Conservation (phyloP, 805 yeast species). For the Lachancea quebecensis region DNA sequence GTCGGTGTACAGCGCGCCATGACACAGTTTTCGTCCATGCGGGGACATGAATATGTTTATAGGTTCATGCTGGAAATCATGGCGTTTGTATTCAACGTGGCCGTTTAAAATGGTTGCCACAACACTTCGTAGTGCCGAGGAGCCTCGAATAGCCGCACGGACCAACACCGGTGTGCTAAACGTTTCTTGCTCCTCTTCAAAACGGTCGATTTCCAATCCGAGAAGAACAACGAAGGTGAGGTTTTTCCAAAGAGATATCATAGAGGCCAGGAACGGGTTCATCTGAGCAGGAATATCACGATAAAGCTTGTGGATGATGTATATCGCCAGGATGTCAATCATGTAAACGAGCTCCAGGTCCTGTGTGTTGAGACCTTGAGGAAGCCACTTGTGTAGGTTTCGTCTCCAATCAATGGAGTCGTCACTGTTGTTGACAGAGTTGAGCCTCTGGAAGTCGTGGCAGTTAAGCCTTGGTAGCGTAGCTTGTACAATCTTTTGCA, state of each 20-base stretch:
- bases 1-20: conserved; percentile 55
- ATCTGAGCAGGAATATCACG: conserved; percentile 30
- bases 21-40: conserved; percentile 52
- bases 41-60: conserved; percentile 59
- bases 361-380: conserved; percentile 32
- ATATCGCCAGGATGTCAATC: conserved; percentile 37
- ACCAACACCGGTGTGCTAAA: conserved; percentile 41
- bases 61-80: conserved; percentile 55
- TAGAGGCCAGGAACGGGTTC: conserved; percentile 57
- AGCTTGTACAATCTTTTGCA: conserved; percentile 23
- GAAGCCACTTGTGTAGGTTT: conserved; percentile 34
- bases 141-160: conserved; percentile 49
- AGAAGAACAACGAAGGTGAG: conserved; percentile 52
- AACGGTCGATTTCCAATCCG: conserved; percentile 56
- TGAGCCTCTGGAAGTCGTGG: conserved; percentile 20
- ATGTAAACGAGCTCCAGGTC: conserved; percentile 42
- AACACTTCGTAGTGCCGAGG: conserved; percentile 55
- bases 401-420: conserved; percentile 22
- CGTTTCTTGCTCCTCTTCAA: conserved; percentile 36
- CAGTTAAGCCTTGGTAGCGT: conserved; percentile 22
- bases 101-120: conserved; percentile 55
- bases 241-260: conserved; percentile 59
- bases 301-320: conserved; percentile 40
- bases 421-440: conserved; percentile 17
- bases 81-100: conserved; percentile 35